Conservation (phyloP, 1,139 yeast species). For the Sugiyamaella xylanicola region DNA sequence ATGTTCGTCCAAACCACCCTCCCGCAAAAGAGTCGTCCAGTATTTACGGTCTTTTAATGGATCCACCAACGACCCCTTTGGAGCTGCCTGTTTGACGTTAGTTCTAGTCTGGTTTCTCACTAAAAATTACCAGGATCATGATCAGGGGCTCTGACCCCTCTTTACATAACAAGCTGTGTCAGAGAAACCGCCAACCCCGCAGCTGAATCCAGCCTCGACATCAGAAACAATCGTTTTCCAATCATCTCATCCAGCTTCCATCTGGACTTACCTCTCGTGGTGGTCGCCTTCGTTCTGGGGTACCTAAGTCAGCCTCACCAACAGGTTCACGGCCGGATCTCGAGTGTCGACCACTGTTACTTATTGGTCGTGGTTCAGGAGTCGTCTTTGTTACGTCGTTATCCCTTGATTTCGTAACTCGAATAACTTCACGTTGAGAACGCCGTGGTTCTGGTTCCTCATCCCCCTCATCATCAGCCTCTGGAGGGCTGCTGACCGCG, state of each 20-base stretch:
- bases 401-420: not conserved
- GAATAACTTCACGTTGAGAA: not conserved
- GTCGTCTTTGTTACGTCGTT: not conserved
- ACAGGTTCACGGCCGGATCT: not conserved
- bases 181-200: no score
- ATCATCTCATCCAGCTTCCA: no score
- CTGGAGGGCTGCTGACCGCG: not conserved
- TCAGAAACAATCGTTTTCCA: no score
- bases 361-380: not conserved
- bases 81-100: slow-evolving; percentile 28
- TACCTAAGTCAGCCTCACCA: slow-evolving; percentile 6
- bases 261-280: slow-evolving; percentile 9
- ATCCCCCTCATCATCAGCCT: not conserved
- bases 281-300: slow-evolving; percentile 12
- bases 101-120: no score
- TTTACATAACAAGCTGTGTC: no score
- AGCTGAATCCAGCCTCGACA: no score
- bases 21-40: slow-evolving; percentile 28
- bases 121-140: no score
- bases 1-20: slow-evolving; percentile 14
- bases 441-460: not conserved
- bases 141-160: not conserved
- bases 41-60: slow-evolving; percentile 29
- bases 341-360: not conserved
- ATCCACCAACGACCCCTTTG: slow-evolving; percentile 30